Evolutionary conservation across 805 yeast species (phyloP), one percentile per base, ranked within the genome.

Genomic region (Pichia nakasei): DNA sequence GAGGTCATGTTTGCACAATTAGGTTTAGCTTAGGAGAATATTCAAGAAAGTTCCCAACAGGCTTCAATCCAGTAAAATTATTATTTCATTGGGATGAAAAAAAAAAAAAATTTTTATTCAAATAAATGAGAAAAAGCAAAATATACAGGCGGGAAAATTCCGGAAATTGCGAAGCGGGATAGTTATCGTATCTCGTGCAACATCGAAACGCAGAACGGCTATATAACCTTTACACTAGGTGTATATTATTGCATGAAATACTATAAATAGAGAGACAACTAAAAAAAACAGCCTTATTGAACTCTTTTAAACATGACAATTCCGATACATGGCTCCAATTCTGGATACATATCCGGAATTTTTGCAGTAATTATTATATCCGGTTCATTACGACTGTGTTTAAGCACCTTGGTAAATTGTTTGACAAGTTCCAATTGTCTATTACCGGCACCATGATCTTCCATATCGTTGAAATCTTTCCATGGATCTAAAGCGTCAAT

Each of bases 1-100:
- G 89, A 79, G 17, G 52, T 29, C 49, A 52, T 52, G 8, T 20
- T 18, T 21, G 22, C 9, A 26, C 6, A 4, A 20, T 12, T 20
- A 17, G 26, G 31, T 9, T 11, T 20, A 12, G 22, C n/a, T 3
- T 22, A 8, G 21, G n/a, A 24, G 6, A 31, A 12, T 20, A 12
- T 21, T 24, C 4, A 29, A 21, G 12, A 7, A 29, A 17, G n/a
- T 3, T 29, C 9, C 18, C 4, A 27, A 21, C 9, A 9, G 32
- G 17, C 15, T 27, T 29, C 9, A 29, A 12, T 8, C 9, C 7
- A 9, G 22, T 34, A 17, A 29, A 26, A 37, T 15, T 18, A 6
- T 35, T 35, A 4, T 15, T 35, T 22, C 35, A 31, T 19, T 26
- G 21, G 33, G 32, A 22, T 22, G 36, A 34, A 35, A 24, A 22